These are phyloP conservation scores for Podila epicladia DNA, from an alignment of 192 early-diverging fungal species.

Conservation along the genomic window DNA sequence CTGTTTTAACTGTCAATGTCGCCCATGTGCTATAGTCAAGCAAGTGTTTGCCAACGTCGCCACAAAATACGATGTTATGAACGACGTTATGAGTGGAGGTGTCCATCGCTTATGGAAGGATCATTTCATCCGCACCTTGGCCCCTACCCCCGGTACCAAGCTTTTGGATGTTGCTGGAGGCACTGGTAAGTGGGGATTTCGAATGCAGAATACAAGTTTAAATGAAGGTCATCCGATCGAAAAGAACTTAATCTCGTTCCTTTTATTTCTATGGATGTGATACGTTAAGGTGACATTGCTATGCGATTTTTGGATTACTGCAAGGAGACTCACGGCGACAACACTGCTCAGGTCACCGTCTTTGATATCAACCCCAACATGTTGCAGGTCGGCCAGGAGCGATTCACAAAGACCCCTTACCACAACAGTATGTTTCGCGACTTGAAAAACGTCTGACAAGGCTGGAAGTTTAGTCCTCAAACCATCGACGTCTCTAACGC, in stretches of 20 bases:
- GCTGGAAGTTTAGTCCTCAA: background rate
- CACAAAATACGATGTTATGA: constrained; percentile 97
- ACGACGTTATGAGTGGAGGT: constrained; percentile 95
- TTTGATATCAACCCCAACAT: constrained; percentile 98
- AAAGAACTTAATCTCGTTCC: no score
- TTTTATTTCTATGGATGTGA: background rate
- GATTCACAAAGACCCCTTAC: constrained; percentile 69
- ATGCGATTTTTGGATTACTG: constrained; percentile 93
- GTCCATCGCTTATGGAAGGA: constrained; percentile 98
- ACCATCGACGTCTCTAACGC: background rate
- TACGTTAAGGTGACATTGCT: constrained; percentile 87
- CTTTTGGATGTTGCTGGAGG: constrained; percentile 98
- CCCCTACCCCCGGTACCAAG: constrained; percentile 81
- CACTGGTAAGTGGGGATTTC: constrained; percentile 68
- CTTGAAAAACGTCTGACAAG: background rate
- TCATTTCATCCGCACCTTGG: constrained; percentile 85
- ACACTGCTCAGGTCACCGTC: constrained; percentile 78
- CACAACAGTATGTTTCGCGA: constrained; percentile 46
- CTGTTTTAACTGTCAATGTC: background rate
- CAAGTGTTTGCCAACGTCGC: constrained; percentile 96
- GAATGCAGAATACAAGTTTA: no score
- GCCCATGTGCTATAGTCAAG: constrained; percentile 65
- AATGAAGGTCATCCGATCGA: no score
- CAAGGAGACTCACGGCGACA: constrained; percentile 70
- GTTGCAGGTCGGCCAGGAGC: constrained; percentile 86